Evolutionary conservation across 345 rosid species (phyloP).

Genomic region (Gossypium rotundifolium): DNA sequence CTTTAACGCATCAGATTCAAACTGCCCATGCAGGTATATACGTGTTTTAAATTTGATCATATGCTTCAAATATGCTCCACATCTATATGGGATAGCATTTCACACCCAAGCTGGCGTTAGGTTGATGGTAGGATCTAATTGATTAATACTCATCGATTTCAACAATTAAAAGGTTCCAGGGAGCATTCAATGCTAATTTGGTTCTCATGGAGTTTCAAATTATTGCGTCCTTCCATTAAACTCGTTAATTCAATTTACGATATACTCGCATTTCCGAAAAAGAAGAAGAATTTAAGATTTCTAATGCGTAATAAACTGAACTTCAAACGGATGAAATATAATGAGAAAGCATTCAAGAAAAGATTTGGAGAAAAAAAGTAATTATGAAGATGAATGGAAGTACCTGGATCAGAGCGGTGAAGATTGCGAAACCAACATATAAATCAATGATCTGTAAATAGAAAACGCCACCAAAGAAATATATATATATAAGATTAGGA

Average conservation of each 20-base stretch:
- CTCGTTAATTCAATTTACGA: background rate
- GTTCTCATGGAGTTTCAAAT: background rate
- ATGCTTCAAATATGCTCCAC: too few species aligned
- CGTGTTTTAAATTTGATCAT: too few species aligned
- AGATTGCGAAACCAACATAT: slow-evolving; percentile 71
- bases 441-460: slow-evolving; percentile 72
- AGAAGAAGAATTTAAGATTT: background rate
- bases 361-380: background rate
- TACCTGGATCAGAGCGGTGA: slow-evolving; percentile 85
- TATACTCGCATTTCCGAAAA: background rate
- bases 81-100: too few species aligned
- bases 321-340: background rate
- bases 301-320: background rate
- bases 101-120: too few species aligned
- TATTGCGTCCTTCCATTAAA: too few species aligned
- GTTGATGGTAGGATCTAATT: too few species aligned
- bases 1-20: too few species aligned
- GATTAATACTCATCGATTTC: background rate
- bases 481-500: background rate
- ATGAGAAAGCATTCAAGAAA: background rate
- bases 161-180: background rate
- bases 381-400: background rate
- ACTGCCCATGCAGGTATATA: too few species aligned
- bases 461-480: background rate
- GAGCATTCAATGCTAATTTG: background rate